Conservation (phyloP, 2,329 filamentous ascomycete species). For the Aspergillus bombycis region DNA sequence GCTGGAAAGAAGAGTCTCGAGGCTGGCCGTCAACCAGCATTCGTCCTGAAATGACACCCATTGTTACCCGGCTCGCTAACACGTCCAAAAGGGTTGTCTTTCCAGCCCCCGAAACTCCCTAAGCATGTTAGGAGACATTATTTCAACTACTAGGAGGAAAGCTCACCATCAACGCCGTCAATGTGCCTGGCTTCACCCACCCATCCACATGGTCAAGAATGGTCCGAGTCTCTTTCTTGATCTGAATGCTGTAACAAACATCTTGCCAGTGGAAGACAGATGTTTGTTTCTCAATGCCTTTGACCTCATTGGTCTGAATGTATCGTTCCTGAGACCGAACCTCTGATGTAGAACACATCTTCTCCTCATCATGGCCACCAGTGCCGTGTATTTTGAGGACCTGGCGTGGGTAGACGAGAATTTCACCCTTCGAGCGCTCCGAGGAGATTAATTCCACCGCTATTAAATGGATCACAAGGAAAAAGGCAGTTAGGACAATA, state of each 20-base stretch:
- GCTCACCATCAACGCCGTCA: conserved; percentile 57
- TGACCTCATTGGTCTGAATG: too few relatives aligned
- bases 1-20: conserved; percentile 55
- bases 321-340: background rate
- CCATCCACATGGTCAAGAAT: conserved; percentile 56
- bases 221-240: conserved; percentile 71
- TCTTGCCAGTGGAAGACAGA: conserved; percentile 84
- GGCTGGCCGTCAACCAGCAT: conserved; percentile 75
- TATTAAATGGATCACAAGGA: conserved; percentile 60
- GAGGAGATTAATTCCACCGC: conserved; percentile 49
- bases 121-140: too few relatives aligned
- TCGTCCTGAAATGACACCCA: conserved; percentile 81
- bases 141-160: too few relatives aligned
- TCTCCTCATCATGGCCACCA: too few relatives aligned
- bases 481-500: conserved; percentile 63
- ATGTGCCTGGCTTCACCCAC: conserved; percentile 55
- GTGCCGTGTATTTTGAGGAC: too few relatives aligned
- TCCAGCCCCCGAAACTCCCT: conserved; percentile 77
- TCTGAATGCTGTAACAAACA: conserved; percentile 76
- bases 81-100: conserved; percentile 87
- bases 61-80: conserved; percentile 77
- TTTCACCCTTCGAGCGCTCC: conserved; percentile 74
- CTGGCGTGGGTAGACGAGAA: conserved; percentile 71
- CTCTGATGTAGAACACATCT: background rate
- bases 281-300: conserved; percentile 53